Evolutionary conservation across 1,284 basidiomycete species (phyloP).

Genomic region (Trichosporon coremiiforme): DNA sequence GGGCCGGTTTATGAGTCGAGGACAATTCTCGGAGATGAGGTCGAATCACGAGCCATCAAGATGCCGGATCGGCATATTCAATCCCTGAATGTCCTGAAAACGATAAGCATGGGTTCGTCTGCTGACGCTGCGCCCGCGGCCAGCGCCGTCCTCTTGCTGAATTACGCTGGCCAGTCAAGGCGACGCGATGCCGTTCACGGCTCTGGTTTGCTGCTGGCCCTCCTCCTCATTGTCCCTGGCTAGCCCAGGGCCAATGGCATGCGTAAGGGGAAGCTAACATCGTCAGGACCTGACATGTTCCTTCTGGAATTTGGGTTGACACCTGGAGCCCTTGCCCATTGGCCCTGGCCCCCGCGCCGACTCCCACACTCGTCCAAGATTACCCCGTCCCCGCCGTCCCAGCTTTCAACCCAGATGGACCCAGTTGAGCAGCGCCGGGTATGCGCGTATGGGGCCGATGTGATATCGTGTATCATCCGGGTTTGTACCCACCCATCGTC

Average conservation of each 20-base stretch:
- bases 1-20: constrained; percentile 1
- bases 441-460: constrained; percentile 6
- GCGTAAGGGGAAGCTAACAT: neutral
- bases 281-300: neutral
- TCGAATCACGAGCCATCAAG: constrained; percentile 15
- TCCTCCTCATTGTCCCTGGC: neutral
- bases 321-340: constrained; percentile 3
- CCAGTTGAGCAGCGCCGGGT: constrained; percentile 4
- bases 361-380: constrained; percentile 13
- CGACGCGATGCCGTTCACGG: neutral
- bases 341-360: constrained; percentile 4
- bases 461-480: constrained; percentile 10
- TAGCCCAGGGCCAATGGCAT: neutral
- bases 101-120: constrained; percentile 11
- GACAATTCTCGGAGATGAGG: neutral
- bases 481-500: neutral
- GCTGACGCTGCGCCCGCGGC: neutral
- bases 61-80: constrained; percentile 15
- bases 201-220: neutral
- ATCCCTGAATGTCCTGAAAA: neutral
- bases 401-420: neutral
- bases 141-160: neutral
- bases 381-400: constrained; percentile 9
- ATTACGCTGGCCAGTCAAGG: neutral
- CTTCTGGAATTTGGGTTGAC: constrained; percentile 18